Conservation (phyloP, 768 basidiomycete genomes). For the Butyriboletus loyo region DNA sequence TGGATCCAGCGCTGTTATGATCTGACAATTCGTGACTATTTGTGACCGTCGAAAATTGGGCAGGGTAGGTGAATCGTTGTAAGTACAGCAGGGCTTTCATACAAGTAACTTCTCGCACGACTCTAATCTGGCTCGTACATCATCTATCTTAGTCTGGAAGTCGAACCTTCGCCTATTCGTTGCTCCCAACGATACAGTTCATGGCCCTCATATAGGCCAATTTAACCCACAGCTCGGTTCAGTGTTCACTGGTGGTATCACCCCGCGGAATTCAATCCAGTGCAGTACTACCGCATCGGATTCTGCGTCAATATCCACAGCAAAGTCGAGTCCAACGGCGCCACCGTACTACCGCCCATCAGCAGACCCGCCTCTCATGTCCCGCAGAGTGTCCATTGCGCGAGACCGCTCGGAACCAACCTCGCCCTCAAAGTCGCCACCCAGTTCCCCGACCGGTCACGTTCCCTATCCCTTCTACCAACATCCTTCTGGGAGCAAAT, state of each 20-base stretch:
- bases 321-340: neutral
- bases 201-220: neutral
- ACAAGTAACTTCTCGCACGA: no score
- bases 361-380: conserved; percentile 16
- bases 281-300: neutral
- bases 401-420: conserved; percentile 7
- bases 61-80: no score
- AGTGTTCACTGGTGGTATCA: neutral
- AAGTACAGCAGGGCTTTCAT: no score
- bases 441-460: conserved; percentile 12
- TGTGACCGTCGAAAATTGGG: no score
- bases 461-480: conserved; percentile 9
- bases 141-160: neutral
- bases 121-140: neutral
- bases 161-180: neutral
- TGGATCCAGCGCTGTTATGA: no score
- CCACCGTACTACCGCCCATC: neutral
- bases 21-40: no score
- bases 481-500: conserved; percentile 27
- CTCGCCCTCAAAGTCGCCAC: conserved; percentile 13
- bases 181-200: neutral
- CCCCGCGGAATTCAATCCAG: neutral
- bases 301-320: neutral
- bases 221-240: neutral
- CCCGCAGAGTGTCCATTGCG: conserved; percentile 5